Evolutionary conservation across 2,329 filamentous ascomycete genomes (phyloP), one percentile per base, ranked within the genome.

Genomic region (Penicillium capsulatum): DNA sequence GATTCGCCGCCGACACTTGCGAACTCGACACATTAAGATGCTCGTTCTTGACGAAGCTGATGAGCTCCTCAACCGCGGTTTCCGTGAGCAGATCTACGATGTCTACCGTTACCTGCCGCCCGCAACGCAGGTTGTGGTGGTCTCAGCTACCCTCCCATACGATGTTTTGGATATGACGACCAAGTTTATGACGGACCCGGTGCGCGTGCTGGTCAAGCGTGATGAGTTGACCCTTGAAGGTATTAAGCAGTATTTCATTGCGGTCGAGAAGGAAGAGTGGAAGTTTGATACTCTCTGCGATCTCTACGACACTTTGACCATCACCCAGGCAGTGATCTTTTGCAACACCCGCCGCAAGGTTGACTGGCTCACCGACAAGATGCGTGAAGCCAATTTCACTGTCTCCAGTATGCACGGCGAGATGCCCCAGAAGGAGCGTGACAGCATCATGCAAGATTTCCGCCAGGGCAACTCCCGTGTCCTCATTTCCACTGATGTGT

Each of bases 371-470:
- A 97, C 92, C 58, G 91, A 97, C 75, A 97, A 97, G 83, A 89
- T 98, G 69, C 94, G 88, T 61, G 86, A 86, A 61, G 88, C 89
- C 77, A 91, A 98, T 75, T 98, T 98, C 79, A 97, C 92, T 51
- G 92, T 98, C 69, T 96, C 91, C 27, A 90, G 91, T 74, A 97
- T 98, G 92, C 92, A 98, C 80, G 92, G 92, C 69, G 92, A 98
- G 67, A 98, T 98, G 92, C 89, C 95, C 72, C 90, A 96, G 77
- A 76, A 74, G 63, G 89, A 97, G 79, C 90, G 92, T 81, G 92
- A 97, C 72, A 79, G 94, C 66, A 98, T 98, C 73, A 98, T 98
- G 92, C 95, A 98, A 83, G 92, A 98, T 78, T 98, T 98, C 86
- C 89, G 92, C 64, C 95, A 90, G 57, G 92, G 92, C 57, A 96